Evolutionary conservation across 2,329 filamentous ascomycete species (phyloP).

Genomic region (Verticillium nonalfalfae): DNA sequence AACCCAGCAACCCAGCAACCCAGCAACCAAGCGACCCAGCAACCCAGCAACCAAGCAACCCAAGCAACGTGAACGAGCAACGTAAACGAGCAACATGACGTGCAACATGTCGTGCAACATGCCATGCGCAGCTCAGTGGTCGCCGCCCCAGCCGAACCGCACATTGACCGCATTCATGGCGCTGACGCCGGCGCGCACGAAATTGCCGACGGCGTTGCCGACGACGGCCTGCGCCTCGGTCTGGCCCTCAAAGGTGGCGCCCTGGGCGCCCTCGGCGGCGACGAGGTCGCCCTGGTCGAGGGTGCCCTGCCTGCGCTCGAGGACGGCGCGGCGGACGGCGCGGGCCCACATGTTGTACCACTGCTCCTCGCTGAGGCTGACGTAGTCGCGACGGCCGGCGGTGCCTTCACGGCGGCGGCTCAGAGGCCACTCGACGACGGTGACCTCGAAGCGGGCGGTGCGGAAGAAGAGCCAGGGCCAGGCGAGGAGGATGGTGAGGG

Average conservation of each 20-base stretch:
- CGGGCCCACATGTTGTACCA: slow-evolving; percentile 59
- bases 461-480: slow-evolving; percentile 66
- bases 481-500: slow-evolving; percentile 61
- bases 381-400: slow-evolving; percentile 34
- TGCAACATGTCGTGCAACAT: no score
- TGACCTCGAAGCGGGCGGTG: slow-evolving; percentile 62
- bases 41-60: not conserved
- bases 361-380: slow-evolving; percentile 47
- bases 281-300: slow-evolving; percentile 52
- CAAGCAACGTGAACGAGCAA: not conserved
- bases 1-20: not conserved
- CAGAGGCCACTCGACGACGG: slow-evolving; percentile 54
- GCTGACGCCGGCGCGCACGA: slow-evolving; percentile 41
- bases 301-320: slow-evolving; percentile 48
- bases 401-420: slow-evolving; percentile 20
- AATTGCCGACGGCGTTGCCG: slow-evolving; percentile 27
- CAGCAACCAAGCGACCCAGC: not conserved
- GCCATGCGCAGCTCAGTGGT: slow-evolving; percentile 6
- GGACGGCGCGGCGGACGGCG: slow-evolving; percentile 51
- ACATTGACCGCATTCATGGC: slow-evolving; percentile 47
- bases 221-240: slow-evolving; percentile 25
- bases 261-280: slow-evolving; percentile 30
- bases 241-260: slow-evolving; percentile 19
- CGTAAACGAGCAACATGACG: no score
- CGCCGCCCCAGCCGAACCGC: slow-evolving; percentile 46